Base-by-base conservation (phyloP, 495 filamentous ascomycete genomes). In the Penicillium samsonianum region DNA sequence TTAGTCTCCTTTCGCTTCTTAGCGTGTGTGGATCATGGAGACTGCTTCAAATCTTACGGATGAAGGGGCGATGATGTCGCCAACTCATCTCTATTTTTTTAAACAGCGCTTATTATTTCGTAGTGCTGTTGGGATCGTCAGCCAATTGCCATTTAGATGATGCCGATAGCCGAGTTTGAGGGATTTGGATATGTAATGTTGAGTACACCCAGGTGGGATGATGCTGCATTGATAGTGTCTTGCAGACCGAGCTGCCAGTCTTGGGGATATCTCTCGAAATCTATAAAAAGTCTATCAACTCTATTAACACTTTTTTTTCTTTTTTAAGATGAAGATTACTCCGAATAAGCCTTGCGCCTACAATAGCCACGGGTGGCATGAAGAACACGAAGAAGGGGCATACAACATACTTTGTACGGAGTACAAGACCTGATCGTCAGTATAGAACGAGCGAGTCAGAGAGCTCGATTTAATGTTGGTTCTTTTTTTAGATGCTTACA, bases 401-500 rank as follows among this genome's bases (percentile, higher is more conserved):
- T 4, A 17, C 16, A 28, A 19, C 14, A 44, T 28, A 57, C n/a
- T n/a, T n/a, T n/a, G n/a, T n/a, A n/a, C n/a, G n/a, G n/a, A n/a
- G n/a, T n/a, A n/a, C n/a, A n/a, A n/a, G n/a, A n/a, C n/a, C n/a
- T n/a, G n/a, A n/a, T n/a, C n/a, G n/a, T n/a, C n/a, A n/a, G n/a
- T n/a, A n/a, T n/a, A n/a, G n/a, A n/a, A n/a, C 50, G 43, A 42
- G 28, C 57, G 43, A 60, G 48, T 57, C 48, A 57, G 41, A 37
- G 22, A 19, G 38, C 50, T 30, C 25, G 30, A 31, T 54, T 40
- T 8, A 55, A 14, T 62, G 60, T 62, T 62, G 60, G 60, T 62
- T 62, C 55, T 62, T 59, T 62, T 62, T 62, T 55, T 62, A 62
- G 59, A 35, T 25, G 12, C 1, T 46, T 47, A 38, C 33, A 37